These are phyloP conservation scores for Leccinellum albellum DNA, from an alignment of 768 basidiomycete genomes.

Conservation along the genomic window DNA sequence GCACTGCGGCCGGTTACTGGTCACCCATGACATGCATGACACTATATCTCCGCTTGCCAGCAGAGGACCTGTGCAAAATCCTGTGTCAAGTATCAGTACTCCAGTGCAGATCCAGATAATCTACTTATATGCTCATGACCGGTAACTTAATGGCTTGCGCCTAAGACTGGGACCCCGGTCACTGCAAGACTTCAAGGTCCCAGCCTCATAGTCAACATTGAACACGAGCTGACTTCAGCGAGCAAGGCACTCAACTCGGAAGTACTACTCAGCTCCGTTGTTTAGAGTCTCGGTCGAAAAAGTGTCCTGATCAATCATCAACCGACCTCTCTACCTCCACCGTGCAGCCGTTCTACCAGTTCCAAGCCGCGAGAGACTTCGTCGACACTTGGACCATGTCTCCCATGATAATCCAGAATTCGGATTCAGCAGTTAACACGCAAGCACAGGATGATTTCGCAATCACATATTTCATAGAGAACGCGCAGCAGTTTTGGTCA, in stretches of 20 bases:
- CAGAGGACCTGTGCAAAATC: background rate
- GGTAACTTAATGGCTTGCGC: too few species aligned
- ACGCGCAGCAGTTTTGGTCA: slow-evolving; percentile 87
- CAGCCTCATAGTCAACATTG: slow-evolving; percentile 2
- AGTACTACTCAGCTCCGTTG: background rate
- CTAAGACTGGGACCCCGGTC: slow-evolving; percentile 22
- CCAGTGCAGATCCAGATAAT: too few species aligned
- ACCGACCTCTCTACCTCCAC: background rate
- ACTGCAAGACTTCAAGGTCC: slow-evolving; percentile 7
- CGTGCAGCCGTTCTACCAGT: background rate
- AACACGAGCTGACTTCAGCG: slow-evolving; percentile 3
- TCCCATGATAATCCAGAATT: slow-evolving; percentile 16
- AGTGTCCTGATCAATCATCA: background rate
- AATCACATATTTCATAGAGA: slow-evolving; percentile 78
- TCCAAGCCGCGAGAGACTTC: background rate
- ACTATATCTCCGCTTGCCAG: background rate
- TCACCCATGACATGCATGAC: background rate
- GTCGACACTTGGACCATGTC: slow-evolving; percentile 4
- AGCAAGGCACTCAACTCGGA: background rate
- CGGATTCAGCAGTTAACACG: slow-evolving; percentile 15
- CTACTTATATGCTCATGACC: too few species aligned
- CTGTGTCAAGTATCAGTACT: background rate
- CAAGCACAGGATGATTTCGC: slow-evolving; percentile 62
- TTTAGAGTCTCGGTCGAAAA: background rate
- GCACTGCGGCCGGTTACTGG: background rate